Base-by-base conservation (phyloP, 2,329 filamentous ascomycete genomes). In the Zymoseptoria passerinii region DNA sequence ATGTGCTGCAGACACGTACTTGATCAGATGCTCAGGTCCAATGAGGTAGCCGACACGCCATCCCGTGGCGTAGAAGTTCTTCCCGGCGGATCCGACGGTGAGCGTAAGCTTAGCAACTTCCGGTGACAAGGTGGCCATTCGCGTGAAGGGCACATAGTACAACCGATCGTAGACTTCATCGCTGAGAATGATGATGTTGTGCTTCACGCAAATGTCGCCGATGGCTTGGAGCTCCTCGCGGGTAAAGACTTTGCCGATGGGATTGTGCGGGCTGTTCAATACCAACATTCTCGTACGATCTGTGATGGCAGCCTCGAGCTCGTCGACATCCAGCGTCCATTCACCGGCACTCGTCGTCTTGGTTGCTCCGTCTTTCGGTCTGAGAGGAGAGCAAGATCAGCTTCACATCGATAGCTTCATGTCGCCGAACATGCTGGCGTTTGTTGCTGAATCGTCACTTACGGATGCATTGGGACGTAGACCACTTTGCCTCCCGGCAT, bases 11-110 rank as follows among this genome's bases (percentile, higher is more conserved):
- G 89, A 85, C 35, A 96, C 92, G 72, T 96, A 89, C 72, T 95
- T 88, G 76, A 97, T 91, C 55, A 97, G 79, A 61, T 96, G 83
- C 55, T 90, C 83, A 0, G 89, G 90, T 0, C 94, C 94, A 70
- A 97, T 94, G 44, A 99, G 79, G 85, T 92, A 99, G 57, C 94
- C 89, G 65, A 97, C 92, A 58, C 94, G 86, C 94, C 94, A 99
- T 52, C 94, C 94, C 0, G 94, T 99, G 58, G 90, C 90, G 71
- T 97, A 97, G 75, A 99, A 99, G 79, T 94, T 95, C 82, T 99
- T 99, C 67, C 94, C 94, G 1, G 91, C 94, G 0, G 91, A 96
- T 19, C 94, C 94, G 28, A 99, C 94, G 0, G 94, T 97, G 53
- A 99, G 76, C 4, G 94, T 97, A 65, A 95, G 81, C 59, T 84